Percentiles rank a stretch among this genome's conserved stretches.
phyloP scores from a whole-genome alignment of 2,329 filamentous ascomycete genomes.

The Colletotrichum filicis region DNA sequence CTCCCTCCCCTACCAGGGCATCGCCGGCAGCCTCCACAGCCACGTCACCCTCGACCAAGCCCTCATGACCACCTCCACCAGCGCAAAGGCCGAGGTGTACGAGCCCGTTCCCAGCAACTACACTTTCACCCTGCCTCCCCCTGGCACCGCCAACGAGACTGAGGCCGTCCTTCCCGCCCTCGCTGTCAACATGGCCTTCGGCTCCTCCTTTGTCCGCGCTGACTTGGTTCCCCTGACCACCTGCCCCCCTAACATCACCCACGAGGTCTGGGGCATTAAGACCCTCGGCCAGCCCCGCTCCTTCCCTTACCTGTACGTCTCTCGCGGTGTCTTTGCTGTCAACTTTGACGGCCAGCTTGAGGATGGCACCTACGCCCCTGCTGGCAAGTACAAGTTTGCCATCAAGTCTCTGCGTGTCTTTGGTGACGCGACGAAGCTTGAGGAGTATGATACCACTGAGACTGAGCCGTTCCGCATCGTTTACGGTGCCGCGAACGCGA shows the following conservation, averaged over 20 bases:
- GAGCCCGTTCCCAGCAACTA: slow-evolving; percentile 45
- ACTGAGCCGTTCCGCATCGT: slow-evolving; percentile 56
- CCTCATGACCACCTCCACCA: slow-evolving; percentile 48
- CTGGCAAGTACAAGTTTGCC: slow-evolving; percentile 61
- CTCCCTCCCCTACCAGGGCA: slow-evolving; percentile 54
- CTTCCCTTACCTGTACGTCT: slow-evolving; percentile 49
- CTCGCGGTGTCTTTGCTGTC: slow-evolving; percentile 44
- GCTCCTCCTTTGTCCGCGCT: slow-evolving; percentile 54
- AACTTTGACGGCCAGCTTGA: slow-evolving; percentile 59
- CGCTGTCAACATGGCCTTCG: slow-evolving; percentile 55
- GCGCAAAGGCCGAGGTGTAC: slow-evolving; percentile 38
- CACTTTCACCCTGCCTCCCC: slow-evolving; percentile 54
- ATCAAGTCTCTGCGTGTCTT: slow-evolving; percentile 62
- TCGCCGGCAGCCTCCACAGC: slow-evolving; percentile 49
- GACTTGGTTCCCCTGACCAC: slow-evolving; percentile 55
- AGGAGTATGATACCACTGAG: slow-evolving; percentile 59
- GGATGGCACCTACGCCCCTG: slow-evolving; percentile 58
- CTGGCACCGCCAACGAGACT: slow-evolving; percentile 47
- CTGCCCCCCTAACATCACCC: slow-evolving; percentile 42
- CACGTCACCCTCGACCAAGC: slow-evolving; percentile 48
- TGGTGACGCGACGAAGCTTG: slow-evolving; percentile 54
- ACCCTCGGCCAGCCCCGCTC: slow-evolving; percentile 54
- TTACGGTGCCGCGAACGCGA: slow-evolving; percentile 45
- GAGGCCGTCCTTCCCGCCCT: slow-evolving; percentile 50
- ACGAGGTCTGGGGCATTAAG: slow-evolving; percentile 49